Evolutionary conservation across 257 asterid species (phyloP).

Genomic region (Capsicum pubescens): DNA sequence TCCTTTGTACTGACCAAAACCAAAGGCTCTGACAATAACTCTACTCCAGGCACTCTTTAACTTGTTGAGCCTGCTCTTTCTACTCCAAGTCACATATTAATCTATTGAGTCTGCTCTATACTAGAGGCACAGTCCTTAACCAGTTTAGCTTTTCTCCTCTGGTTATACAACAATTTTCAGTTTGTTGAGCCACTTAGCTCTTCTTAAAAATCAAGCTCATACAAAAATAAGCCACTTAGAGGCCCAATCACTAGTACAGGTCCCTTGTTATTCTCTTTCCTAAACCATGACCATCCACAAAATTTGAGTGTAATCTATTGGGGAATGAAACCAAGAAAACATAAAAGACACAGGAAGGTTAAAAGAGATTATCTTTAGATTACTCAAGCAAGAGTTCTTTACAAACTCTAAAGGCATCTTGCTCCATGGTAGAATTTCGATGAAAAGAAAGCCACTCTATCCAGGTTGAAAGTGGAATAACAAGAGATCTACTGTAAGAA

Average conservation of each 20-base stretch:
- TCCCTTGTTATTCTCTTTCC: not conserved
- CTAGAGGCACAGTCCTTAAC: not conserved
- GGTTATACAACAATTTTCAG: not conserved
- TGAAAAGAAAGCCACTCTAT: not conserved
- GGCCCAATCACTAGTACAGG: slow-evolving; percentile 9
- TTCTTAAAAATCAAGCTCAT: not conserved
- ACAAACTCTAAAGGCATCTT: slow-evolving; percentile 11
- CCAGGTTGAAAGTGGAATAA: slow-evolving; percentile 11
- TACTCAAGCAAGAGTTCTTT: not conserved
- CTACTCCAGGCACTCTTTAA: slow-evolving; percentile 18
- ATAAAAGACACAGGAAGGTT: not conserved
- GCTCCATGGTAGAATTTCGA: slow-evolving; percentile 11
- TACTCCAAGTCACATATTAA: slow-evolving; percentile 1
- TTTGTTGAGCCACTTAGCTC: slow-evolving; percentile 22
- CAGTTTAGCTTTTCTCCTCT: slow-evolving; percentile 10
- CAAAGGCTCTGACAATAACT: not conserved
- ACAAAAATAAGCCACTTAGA: not conserved
- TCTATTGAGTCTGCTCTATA: not conserved
- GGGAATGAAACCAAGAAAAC: slow-evolving; percentile 13
- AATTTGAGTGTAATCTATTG: not conserved
- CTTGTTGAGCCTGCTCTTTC: not conserved
- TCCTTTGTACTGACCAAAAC: not conserved
- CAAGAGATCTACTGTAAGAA: slow-evolving; percentile 19
- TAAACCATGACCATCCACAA: slow-evolving; percentile 14
- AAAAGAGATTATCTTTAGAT: not conserved